Evolutionary conservation across 2,329 filamentous ascomycete species (phyloP), one percentile per base, ranked within the genome.

Genomic region (Alternaria ethzedia): DNA sequence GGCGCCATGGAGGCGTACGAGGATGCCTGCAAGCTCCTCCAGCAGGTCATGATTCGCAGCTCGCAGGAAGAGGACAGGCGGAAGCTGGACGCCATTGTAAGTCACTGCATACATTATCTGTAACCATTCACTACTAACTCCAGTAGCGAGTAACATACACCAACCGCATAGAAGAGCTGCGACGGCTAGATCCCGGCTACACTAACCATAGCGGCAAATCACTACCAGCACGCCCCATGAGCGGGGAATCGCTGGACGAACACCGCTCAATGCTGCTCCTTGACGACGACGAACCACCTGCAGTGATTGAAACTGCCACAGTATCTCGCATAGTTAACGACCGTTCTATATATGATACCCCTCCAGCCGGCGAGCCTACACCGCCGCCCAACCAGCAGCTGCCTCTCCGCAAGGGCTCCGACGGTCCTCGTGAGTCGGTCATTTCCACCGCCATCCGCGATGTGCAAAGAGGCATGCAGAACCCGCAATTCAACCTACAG

Each of bases 71-170:
- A 97, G 57, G 96, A 99, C 75, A 90, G 90, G 79, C 90, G 89
- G 70, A 98, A 98, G 80, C 85, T 99, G 23, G 93, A 97, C 75
- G 92, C 93, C 54, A 98, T 99, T 83, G 93, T 96, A 85, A 87
- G 91, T 87, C 28, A 17, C 6, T 28, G 49, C n/a, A 21, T 15
- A 8, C n/a, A 23, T 6, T 15, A 23, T 43, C 6, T 3, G 15
- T 13, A 32, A 25, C 7, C 0, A 9, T 51, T 13, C 11, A 9
- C 51, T 65, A 32, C 69, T 74, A 58, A 73, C 67, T 11, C 32
- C 55, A 43, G 56, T 72, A 96, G 93, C 90, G 93, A 74, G 89
- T 91, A 68, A 97, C 95, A 2, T 99, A 99, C 79, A 93, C 91
- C 55, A 93, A 90, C 61, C 90, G 96, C 59, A 97, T 98, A 70